Evolutionary conservation across 164 flowering plant species (phyloP), one percentile per base, ranked within the genome.

Genomic region (Nelumbo lutea): DNA sequence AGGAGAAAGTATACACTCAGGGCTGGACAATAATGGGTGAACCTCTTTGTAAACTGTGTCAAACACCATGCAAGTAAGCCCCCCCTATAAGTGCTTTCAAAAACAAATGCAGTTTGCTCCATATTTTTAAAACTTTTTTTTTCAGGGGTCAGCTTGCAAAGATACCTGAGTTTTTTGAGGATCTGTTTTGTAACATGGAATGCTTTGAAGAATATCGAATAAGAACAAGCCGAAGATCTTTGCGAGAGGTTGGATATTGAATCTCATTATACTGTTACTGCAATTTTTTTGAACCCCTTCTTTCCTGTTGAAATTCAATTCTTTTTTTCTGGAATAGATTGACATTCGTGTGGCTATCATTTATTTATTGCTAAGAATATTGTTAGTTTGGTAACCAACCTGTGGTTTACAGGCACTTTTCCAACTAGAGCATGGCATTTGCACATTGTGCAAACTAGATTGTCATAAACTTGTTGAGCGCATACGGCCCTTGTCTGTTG

Each of bases 31-130:
- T 76, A 43, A 70, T 46, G 38, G 88, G 83, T 72, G 96, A 92
- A 76, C 98, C 98, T 66, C 96, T 95, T 67, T 95, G 98, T 82
- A 95, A 92, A 79, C 94, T 92, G 57, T 95, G 97, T 69, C 97
- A 90, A 81, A 73, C 50, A 45, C 88, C 86, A 9, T 95, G 93
- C 98, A 82, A 27, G 98, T 91, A 82, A 66, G 86, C 79, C 9
- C 56, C 59, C 27, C 47, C 39, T 64, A 11, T 11, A 11, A 67
- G 44, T 13, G 70, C 15, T 42, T 57, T 64, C 1, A 13, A 59
- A 66, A 6, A 55, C 6, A 38, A 10, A 51, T 58, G 66, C 68
- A 15, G 38, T 27, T 53, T 53, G 9, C n/a, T 62, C 9, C 14
- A 46, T 40, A 43, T 40, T 15, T 13, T 61, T 50, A 50, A 51